Conservation (phyloP, 352 stramenopile species). For the Saprolegnia diclina region DNA sequence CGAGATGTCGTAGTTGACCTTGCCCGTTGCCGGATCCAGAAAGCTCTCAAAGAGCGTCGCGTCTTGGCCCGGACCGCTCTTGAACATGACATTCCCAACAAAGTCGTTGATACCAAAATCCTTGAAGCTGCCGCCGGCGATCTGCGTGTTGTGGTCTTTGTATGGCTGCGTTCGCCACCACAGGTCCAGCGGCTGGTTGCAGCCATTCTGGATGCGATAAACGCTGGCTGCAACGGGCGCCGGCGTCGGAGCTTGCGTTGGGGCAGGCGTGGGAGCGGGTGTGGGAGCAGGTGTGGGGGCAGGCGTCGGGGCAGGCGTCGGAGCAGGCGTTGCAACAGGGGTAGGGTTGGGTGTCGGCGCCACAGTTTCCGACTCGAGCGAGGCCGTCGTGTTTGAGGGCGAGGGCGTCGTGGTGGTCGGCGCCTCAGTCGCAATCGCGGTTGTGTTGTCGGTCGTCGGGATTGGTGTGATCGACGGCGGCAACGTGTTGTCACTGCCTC, state of each 20-base stretch:
- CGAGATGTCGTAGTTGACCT: slow-evolving; percentile 8
- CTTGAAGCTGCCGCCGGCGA: neutral
- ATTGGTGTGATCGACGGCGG: neutral
- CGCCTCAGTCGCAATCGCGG: neutral
- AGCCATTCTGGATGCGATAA: slow-evolving; percentile 15
- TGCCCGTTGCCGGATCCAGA: neutral
- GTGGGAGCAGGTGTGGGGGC: slow-evolving; percentile 1
- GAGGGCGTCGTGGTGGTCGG: neutral
- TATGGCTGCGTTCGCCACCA: slow-evolving; percentile 4
- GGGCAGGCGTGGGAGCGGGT: neutral
- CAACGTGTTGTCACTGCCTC: neutral
- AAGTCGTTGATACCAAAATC: neutral
- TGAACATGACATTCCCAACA: neutral
- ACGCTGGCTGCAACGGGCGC: neutral
- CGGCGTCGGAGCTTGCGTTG: neutral
- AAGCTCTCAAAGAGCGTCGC: slow-evolving; percentile 2
- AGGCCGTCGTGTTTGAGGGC: neutral
- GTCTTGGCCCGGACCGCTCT: neutral
- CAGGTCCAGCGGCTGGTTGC: slow-evolving; percentile 10
- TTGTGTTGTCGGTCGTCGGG: neutral
- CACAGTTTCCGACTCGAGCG: slow-evolving; percentile 7
- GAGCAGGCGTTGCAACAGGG: neutral
- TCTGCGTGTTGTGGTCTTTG: neutral
- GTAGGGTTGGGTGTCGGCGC: slow-evolving; percentile 8
- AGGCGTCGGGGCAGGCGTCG: slow-evolving; percentile 12